These are phyloP conservation scores for Neurospora hispaniola DNA, from an alignment of 495 filamentous ascomycete genomes.

Conservation along the genomic window DNA sequence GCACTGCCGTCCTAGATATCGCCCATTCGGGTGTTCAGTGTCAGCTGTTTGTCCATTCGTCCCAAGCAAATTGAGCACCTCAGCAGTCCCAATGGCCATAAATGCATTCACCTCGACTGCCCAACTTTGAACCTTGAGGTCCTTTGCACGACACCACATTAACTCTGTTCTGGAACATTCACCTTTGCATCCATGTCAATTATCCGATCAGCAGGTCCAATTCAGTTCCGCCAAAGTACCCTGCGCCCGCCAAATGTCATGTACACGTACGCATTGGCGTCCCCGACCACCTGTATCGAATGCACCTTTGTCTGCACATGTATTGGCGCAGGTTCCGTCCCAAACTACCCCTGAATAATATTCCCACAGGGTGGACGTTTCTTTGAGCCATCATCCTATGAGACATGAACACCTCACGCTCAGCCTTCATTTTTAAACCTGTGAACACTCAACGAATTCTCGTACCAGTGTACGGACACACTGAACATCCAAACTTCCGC, in stretches of 20 bases:
- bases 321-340: neutral
- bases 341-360: neutral
- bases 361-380: no score
- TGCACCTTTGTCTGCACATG: neutral
- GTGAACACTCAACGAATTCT: neutral
- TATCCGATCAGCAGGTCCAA: neutral
- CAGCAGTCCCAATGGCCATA: neutral
- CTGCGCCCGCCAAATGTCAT: neutral
- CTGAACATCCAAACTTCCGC: no score
- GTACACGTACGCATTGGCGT: neutral
- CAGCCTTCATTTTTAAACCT: neutral
- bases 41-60: neutral
- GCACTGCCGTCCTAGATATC: neutral
- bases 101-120: neutral
- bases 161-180: neutral
- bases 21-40: neutral
- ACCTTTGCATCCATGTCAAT: neutral
- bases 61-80: neutral
- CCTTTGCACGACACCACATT: neutral
- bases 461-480: neutral
- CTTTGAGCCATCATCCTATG: neutral
- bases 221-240: neutral
- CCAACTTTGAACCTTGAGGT: neutral
- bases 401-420: neutral
- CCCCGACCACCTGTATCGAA: neutral